Evolutionary conservation across 306 rosid genomes (phyloP).

Genomic region (Echinosophora koreensis): DNA sequence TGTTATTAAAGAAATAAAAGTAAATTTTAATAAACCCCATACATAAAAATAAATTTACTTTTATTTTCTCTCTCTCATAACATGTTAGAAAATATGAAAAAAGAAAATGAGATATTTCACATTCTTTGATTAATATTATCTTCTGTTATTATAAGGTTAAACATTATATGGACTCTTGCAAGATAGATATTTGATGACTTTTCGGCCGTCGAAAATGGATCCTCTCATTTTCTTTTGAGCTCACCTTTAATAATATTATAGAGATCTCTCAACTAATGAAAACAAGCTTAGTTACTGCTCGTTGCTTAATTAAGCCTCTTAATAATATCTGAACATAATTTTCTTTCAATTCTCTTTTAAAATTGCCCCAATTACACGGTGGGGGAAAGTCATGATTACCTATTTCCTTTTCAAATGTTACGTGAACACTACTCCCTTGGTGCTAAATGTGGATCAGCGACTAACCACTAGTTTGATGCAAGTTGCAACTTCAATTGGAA

Average conservation of each 20-base stretch:
- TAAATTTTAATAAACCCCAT: no score
- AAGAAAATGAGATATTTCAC: no score
- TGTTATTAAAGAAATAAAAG: no score
- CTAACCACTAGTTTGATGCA: not conserved
- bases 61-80: no score
- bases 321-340: no score
- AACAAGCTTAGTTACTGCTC: not conserved
- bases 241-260: not conserved
- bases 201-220: not conserved
- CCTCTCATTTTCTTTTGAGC: not conserved
- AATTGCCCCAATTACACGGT: not conserved
- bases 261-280: not conserved
- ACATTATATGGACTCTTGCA: not conserved
- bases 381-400: not conserved
- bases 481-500: not conserved
- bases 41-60: no score
- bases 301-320: not conserved
- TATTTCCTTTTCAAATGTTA: not conserved
- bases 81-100: no score
- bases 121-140: no score
- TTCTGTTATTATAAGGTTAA: no score
- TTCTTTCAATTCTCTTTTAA: slow-evolving; percentile 3
- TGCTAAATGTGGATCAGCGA: not conserved
- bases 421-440: not conserved
- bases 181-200: not conserved